Evolutionary conservation across 2,329 filamentous ascomycete genomes (phyloP).

Genomic region (Paraphoma chrysanthemicola): DNA sequence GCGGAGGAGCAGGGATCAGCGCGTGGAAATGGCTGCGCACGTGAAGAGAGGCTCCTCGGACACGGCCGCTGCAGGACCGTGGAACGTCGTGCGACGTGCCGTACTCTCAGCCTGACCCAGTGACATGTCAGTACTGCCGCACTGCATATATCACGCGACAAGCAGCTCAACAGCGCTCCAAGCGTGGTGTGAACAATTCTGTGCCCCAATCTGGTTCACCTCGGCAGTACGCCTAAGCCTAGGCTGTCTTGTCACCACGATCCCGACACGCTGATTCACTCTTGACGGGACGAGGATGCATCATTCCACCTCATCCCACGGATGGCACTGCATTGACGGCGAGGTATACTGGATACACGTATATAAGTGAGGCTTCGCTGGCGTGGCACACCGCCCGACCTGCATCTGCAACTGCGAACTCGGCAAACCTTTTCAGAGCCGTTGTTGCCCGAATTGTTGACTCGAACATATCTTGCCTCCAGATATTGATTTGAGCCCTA

Average conservation of each 20-base stretch:
- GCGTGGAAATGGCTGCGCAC: conserved; percentile 8
- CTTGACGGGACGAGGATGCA: conserved; percentile 17
- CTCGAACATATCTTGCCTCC: not conserved
- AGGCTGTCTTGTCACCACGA: conserved; percentile 7
- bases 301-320: conserved; percentile 41
- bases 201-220: not conserved
- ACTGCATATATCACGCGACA: not conserved
- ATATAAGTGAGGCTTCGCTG: conserved; percentile 29
- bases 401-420: conserved; percentile 3
- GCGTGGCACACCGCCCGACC: conserved; percentile 33
- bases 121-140: not conserved
- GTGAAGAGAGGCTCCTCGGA: conserved; percentile 13
- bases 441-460: conserved; percentile 17
- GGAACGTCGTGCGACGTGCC: conserved; percentile 6
- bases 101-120: not conserved
- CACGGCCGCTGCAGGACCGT: conserved; percentile 13
- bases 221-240: not conserved
- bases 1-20: conserved; percentile 25
- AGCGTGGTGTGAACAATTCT: conserved; percentile 1
- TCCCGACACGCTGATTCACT: conserved; percentile 10
- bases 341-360: conserved; percentile 34
- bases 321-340: conserved; percentile 13
- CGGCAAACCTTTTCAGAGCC: conserved; percentile 11
- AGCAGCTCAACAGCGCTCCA: not conserved
- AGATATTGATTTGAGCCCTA: not conserved